A percentile compares a stretch with the other conserved stretches of the same genome.
Evolutionary conservation across 768 basidiomycete genomes (phyloP).

Genomic region (Dioszegia hungarica): DNA sequence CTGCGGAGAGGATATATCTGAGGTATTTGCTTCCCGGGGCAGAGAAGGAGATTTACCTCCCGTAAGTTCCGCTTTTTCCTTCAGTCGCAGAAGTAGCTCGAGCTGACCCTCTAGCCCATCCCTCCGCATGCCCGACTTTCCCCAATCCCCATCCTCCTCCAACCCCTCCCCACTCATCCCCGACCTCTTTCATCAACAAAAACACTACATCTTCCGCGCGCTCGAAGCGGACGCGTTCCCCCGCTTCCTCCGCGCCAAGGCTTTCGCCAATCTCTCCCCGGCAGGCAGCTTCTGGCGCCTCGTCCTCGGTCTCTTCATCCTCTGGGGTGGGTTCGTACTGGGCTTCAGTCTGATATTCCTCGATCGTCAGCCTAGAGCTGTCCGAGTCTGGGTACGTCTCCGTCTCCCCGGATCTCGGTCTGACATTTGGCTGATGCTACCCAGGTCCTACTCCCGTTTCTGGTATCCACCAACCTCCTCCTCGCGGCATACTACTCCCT

Average conservation of each 20-base stretch:
- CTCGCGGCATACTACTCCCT: slow-evolving; percentile 96
- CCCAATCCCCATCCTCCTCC: slow-evolving; percentile 60
- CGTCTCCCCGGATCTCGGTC: background rate
- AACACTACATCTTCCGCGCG: slow-evolving; percentile 92
- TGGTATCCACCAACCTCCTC: slow-evolving; percentile 80
- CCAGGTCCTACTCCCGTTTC: slow-evolving; percentile 73
- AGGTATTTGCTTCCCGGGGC: slow-evolving; percentile 83
- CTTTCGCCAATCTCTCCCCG: slow-evolving; percentile 95
- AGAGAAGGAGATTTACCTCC: slow-evolving; percentile 97
- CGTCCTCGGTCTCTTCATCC: slow-evolving; percentile 71
- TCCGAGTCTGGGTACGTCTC: slow-evolving; percentile 83
- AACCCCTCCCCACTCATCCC: slow-evolving; percentile 63
- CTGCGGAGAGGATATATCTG: slow-evolving; percentile 92
- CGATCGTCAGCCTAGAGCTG: slow-evolving; percentile 84
- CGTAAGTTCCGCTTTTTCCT: slow-evolving; percentile 52
- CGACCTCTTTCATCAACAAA: slow-evolving; percentile 95
- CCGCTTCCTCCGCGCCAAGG: slow-evolving; percentile 89
- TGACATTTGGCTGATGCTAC: background rate
- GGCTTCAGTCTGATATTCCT: slow-evolving; percentile 91
- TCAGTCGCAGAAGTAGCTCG: too few species aligned
- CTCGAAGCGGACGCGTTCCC: slow-evolving; percentile 71
- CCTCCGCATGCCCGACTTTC: slow-evolving; percentile 85
- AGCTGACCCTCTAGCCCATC: slow-evolving; percentile 54
- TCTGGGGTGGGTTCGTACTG: slow-evolving; percentile 92
- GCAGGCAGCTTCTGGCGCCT: slow-evolving; percentile 81